Percentiles rank a stretch among this genome's conserved stretches.
phyloP scores from a whole-genome alignment of 495 filamentous ascomycete genomes.

The Aspergillus homomorphus region DNA sequence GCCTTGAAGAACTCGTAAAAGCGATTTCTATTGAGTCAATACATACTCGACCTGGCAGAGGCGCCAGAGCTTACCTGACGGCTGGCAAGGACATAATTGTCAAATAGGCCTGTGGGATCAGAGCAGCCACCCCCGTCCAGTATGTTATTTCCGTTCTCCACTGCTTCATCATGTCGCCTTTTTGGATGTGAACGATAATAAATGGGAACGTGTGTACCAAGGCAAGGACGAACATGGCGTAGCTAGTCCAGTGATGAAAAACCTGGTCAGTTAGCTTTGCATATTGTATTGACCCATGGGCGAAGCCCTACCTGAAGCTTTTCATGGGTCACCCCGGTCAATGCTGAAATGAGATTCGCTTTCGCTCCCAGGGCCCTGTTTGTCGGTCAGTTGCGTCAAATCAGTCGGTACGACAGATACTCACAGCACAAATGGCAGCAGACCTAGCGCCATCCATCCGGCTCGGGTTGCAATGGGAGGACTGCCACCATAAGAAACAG shows the following conservation, averaged over 20 bases:
- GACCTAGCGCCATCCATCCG: slow-evolving; percentile 51
- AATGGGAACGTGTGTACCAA: slow-evolving; percentile 59
- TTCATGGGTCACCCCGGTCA: slow-evolving; percentile 56
- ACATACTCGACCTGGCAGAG: not conserved
- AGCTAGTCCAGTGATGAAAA: slow-evolving; percentile 53
- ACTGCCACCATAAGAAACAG: slow-evolving; percentile 42
- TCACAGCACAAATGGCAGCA: slow-evolving; percentile 50
- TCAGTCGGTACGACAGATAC: slow-evolving; percentile 21
- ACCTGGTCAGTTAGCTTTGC: slow-evolving; percentile 9
- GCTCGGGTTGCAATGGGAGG: slow-evolving; percentile 52
- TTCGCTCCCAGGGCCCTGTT: slow-evolving; percentile 29
- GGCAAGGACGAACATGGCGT: slow-evolving; percentile 51
- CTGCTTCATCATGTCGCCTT: slow-evolving; percentile 46
- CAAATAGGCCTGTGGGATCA: slow-evolving; percentile 54
- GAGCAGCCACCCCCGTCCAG: slow-evolving; percentile 54
- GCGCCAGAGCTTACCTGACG: slow-evolving; percentile 39
- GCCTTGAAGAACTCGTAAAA: slow-evolving; percentile 61
- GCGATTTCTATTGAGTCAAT: slow-evolving; percentile 37
- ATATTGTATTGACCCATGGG: not conserved
- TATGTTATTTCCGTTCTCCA: slow-evolving; percentile 47
- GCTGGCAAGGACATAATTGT: slow-evolving; percentile 48
- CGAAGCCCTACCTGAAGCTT: slow-evolving; percentile 39
- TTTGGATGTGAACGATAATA: slow-evolving; percentile 49
- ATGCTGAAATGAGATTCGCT: slow-evolving; percentile 43
- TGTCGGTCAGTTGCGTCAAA: not conserved